Evolutionary conservation across 176 grass and related monocot species (phyloP).

Genomic region (bread wheat (Triticum aestivum)): DNA sequence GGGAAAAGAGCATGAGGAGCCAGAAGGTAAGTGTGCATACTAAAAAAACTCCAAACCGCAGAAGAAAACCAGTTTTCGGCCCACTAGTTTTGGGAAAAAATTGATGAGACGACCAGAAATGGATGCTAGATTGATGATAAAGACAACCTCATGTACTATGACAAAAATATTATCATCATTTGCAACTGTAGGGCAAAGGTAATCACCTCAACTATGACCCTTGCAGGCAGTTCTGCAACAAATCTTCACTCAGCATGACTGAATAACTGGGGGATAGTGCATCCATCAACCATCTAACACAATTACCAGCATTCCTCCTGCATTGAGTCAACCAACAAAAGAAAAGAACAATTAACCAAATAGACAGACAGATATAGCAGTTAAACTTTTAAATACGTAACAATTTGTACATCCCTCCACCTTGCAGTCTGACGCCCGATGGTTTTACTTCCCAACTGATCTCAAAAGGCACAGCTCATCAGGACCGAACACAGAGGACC

Average conservation of each 20-base stretch:
- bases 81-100: not conserved
- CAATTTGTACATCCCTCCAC: not conserved
- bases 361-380: not conserved
- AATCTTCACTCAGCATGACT: not conserved
- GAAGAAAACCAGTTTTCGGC: not conserved
- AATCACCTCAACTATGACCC: not conserved
- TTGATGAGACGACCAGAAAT: not conserved
- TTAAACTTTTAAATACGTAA: not conserved
- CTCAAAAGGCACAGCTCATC: not conserved
- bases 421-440: no score
- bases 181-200: not conserved
- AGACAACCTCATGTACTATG: not conserved
- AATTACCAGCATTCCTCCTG: not conserved
- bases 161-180: conserved; percentile 8
- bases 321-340: not conserved
- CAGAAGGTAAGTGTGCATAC: not conserved
- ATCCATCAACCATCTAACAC: not conserved
- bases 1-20: not conserved
- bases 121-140: not conserved
- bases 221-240: not conserved
- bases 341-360: not conserved
- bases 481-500: not conserved
- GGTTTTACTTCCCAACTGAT: not conserved
- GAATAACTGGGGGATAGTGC: not conserved
- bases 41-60: not conserved